These are phyloP conservation scores for Hypoxylon sp. DNA, from an alignment of 2,329 filamentous ascomycete genomes.

Conservation along the genomic window DNA sequence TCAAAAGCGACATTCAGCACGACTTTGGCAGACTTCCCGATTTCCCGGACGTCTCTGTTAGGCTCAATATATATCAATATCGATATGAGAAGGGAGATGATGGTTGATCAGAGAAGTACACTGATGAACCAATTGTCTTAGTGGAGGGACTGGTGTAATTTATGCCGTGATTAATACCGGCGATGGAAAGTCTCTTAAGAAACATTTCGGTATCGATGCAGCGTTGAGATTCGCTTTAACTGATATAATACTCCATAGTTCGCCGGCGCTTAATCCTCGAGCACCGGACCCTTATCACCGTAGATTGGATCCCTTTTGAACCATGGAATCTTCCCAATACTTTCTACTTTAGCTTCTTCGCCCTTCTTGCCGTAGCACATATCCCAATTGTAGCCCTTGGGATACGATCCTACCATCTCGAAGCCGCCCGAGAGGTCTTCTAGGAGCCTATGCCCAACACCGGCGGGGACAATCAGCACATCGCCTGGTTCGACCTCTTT, in stretches of 20 bases:
- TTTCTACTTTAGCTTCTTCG: constrained; percentile 67
- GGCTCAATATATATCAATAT: no score
- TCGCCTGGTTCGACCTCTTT: constrained; percentile 70
- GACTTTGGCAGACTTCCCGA: no score
- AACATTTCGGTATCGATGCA: no score
- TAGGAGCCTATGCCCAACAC: constrained; percentile 74
- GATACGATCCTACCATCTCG: constrained; percentile 78
- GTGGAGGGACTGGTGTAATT: no score
- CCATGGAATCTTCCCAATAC: constrained; percentile 68
- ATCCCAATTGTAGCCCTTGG: constrained; percentile 72
- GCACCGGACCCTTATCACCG: constrained; percentile 67
- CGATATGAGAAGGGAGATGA: no score
- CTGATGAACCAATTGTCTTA: no score
- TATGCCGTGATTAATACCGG: no score
- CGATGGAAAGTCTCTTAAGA: no score
- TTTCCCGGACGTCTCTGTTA: no score
- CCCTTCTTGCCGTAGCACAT: constrained; percentile 77
- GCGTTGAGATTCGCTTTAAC: no score
- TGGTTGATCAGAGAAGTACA: no score
- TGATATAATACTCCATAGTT: neutral
- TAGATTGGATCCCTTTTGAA: constrained; percentile 73
- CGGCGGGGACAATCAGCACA: constrained; percentile 75
- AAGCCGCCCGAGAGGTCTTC: constrained; percentile 69
- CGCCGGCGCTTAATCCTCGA: constrained; percentile 56
- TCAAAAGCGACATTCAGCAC: no score